These are phyloP conservation scores for Magnolia sinica DNA, from an alignment of 164 flowering plant genomes.

Conservation along the genomic window DNA sequence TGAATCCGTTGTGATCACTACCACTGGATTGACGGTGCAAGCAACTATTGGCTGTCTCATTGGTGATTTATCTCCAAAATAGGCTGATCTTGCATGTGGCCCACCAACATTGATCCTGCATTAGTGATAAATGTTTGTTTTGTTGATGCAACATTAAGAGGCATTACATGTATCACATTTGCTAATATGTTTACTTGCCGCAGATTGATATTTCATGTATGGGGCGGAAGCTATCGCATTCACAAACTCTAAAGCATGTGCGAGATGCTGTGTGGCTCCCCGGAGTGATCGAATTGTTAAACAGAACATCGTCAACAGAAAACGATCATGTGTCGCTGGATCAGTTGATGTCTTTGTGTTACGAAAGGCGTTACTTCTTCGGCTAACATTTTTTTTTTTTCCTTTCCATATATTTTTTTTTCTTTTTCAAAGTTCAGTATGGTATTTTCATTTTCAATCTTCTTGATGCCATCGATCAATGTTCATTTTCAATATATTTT, in stretches of 20 bases:
- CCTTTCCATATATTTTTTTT: background rate
- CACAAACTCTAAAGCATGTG: slow-evolving; percentile 24
- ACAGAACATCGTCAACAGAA: slow-evolving; percentile 10
- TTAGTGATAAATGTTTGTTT: no score
- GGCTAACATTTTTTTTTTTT: background rate
- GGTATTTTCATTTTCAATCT: background rate
- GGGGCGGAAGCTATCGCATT: slow-evolving; percentile 21
- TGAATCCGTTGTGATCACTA: no score
- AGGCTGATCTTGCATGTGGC: no score
- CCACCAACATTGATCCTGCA: no score
- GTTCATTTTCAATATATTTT: no score
- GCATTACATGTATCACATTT: no score
- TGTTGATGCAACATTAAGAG: no score
- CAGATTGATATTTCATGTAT: slow-evolving; percentile 25
- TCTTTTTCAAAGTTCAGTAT: background rate
- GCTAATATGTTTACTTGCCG: no score
- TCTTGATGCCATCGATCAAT: no score
- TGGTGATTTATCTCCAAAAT: no score
- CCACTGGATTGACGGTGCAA: no score
- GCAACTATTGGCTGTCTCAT: no score
- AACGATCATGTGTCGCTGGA: background rate
- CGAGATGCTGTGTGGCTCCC: slow-evolving; percentile 25
- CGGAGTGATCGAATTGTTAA: slow-evolving; percentile 5
- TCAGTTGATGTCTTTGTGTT: slow-evolving; percentile 18
- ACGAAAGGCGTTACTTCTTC: slow-evolving; percentile 10